A percentile compares a stretch with the other conserved stretches of the same genome.
Conservation (phyloP, 2,329 filamentous ascomycete species). For the Plenodomus lindquistii region DNA sequence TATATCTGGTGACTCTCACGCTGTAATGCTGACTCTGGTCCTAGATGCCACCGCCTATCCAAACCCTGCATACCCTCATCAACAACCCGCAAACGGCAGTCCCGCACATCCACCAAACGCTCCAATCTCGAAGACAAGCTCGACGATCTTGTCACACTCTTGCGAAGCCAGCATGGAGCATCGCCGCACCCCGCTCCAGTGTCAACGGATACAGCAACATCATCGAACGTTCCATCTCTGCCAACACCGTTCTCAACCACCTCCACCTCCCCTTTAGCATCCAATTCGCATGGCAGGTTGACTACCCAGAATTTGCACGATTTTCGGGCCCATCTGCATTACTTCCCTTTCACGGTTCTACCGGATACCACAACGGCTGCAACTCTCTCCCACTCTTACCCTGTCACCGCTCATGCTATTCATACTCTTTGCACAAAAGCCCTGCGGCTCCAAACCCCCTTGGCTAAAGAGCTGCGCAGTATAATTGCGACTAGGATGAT, state of each 20-base stretch:
- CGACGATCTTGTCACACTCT: constrained; percentile 32
- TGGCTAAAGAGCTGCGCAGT: constrained; percentile 21
- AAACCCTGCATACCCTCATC: constrained; percentile 18
- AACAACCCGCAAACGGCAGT: constrained; percentile 8
- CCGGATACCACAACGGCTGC: constrained; percentile 7
- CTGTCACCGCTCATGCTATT: constrained; percentile 19
- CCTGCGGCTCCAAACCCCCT: constrained; percentile 9
- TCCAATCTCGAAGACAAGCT: constrained; percentile 37
- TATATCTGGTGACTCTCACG: not conserved
- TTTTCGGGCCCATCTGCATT: constrained; percentile 14
- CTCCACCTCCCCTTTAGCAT: not conserved
- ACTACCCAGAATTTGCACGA: constrained; percentile 10
- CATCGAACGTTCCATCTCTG: constrained; percentile 3
- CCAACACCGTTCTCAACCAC: constrained; percentile 12
- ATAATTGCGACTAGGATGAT: constrained; percentile 22
- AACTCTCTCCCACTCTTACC: constrained; percentile 10
- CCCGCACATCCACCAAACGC: constrained; percentile 11
- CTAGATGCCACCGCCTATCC: constrained; percentile 19
- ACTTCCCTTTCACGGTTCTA: constrained; percentile 19
- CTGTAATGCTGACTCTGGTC: not conserved
- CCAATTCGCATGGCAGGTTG: not conserved
- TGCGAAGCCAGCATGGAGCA: constrained; percentile 23
- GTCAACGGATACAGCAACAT: too few species aligned
- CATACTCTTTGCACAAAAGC: constrained; percentile 20
- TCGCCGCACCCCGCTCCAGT: too few species aligned